These are phyloP conservation scores for Candida frijolesensis DNA, from an alignment of 1,139 yeast genomes.

Conservation along the genomic window DNA sequence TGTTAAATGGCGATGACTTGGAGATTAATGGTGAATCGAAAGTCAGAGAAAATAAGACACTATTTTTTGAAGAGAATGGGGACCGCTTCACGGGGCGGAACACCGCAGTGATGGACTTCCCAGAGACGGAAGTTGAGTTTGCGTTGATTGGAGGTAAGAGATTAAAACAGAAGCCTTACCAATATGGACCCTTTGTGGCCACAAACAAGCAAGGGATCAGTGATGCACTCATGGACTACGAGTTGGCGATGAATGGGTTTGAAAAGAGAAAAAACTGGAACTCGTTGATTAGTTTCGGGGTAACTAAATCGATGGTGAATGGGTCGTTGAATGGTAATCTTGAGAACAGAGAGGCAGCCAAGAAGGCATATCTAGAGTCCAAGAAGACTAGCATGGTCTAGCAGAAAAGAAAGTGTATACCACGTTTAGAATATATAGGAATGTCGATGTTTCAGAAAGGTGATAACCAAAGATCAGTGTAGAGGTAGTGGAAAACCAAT, in stretches of 20 bases:
- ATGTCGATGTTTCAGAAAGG: too few species aligned
- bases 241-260: conserved; percentile 69
- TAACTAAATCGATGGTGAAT: conserved; percentile 47
- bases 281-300: conserved; percentile 65
- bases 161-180: conserved; percentile 76
- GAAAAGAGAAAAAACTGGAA: conserved; percentile 71
- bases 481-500: too few species aligned
- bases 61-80: conserved; percentile 71
- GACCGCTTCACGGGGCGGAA: conserved; percentile 54
- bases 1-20: conserved; percentile 60
- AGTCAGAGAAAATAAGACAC: conserved; percentile 53
- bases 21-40: conserved; percentile 43
- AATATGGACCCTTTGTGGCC: conserved; percentile 93
- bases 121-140: conserved; percentile 47
- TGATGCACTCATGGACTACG: conserved; percentile 68
- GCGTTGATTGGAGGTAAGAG: conserved; percentile 77
- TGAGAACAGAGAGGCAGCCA: conserved; percentile 33
- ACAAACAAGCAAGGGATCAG: conserved; percentile 17
- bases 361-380: conserved; percentile 26
- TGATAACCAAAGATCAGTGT: too few species aligned
- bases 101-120: conserved; percentile 31
- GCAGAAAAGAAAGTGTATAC: too few species aligned
- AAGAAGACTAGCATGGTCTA: conserved; percentile 1
- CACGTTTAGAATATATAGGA: too few species aligned
- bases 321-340: conserved; percentile 40